A percentile compares a stretch with the other conserved stretches of the same genome.
Conservation (phyloP, 257 asterid genomes). For the Solanum virginianum region DNA sequence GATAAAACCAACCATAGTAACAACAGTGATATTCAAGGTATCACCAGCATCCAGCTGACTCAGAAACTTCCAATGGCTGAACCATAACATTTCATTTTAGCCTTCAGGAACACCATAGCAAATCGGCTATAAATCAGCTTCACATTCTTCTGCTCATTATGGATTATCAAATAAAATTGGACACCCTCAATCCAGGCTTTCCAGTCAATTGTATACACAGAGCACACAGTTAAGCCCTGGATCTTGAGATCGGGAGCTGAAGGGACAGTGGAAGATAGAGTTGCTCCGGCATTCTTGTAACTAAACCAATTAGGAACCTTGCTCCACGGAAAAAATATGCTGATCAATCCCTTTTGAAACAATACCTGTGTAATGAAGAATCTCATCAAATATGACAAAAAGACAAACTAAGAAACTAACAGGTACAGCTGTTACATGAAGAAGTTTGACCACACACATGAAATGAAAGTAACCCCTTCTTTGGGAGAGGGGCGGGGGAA, state of each 20-base stretch:
- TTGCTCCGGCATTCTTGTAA: neutral
- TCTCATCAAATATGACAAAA: neutral
- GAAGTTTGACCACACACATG: neutral
- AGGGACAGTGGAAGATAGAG: neutral
- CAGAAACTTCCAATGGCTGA: neutral
- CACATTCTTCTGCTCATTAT: neutral
- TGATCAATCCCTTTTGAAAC: neutral
- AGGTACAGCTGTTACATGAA: neutral
- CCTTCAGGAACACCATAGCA: neutral
- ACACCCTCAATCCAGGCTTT: neutral
- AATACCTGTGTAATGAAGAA: neutral
- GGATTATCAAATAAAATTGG: neutral
- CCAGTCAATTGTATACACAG: neutral
- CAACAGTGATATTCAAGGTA: neutral
- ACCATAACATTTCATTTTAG: neutral
- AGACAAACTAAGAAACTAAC: neutral
- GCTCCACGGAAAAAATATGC: neutral
- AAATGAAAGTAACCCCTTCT: neutral
- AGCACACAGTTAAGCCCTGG: neutral
- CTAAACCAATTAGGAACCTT: neutral
- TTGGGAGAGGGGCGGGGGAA: neutral
- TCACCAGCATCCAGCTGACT: neutral
- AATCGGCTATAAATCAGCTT: neutral
- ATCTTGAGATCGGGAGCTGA: neutral
- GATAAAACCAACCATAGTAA: neutral